These are phyloP conservation scores for Xerocomus amazonicus DNA, from an alignment of 1,284 basidiomycete genomes.

Conservation along the genomic window DNA sequence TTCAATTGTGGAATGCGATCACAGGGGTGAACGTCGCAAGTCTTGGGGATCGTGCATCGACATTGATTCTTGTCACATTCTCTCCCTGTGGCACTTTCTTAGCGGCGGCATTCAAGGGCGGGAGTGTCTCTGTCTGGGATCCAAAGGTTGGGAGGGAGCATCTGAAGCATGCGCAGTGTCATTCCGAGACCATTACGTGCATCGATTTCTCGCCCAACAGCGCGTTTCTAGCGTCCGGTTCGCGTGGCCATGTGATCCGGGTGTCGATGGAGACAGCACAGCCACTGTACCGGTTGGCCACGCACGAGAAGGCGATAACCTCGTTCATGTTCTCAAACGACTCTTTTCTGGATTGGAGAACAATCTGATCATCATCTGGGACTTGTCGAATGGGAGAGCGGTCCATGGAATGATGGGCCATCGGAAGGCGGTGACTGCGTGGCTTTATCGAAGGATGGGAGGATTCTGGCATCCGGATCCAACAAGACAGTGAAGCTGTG, in stretches of 20 bases:
- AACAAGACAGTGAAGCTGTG: slow-evolving; percentile 27
- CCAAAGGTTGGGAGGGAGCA: slow-evolving; percentile 22
- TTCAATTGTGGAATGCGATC: slow-evolving; percentile 24
- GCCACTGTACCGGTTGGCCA: slow-evolving; percentile 7
- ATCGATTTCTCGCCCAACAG: slow-evolving; percentile 24
- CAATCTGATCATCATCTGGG: slow-evolving; percentile 22
- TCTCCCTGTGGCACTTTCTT: slow-evolving; percentile 23
- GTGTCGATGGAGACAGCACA: slow-evolving; percentile 17
- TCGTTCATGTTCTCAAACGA: slow-evolving; percentile 15
- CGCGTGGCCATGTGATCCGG: slow-evolving; percentile 19
- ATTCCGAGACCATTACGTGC: slow-evolving; percentile 14
- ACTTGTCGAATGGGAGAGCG: slow-evolving; percentile 17
- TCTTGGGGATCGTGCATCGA: slow-evolving; percentile 11
- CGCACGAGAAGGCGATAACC: slow-evolving; percentile 21
- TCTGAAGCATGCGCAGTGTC: slow-evolving; percentile 17
- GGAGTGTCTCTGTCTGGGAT: slow-evolving; percentile 24
- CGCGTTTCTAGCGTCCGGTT: slow-evolving; percentile 22
- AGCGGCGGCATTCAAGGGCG: slow-evolving; percentile 18
- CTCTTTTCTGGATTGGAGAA: slow-evolving; percentile 22
- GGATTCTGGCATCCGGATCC: slow-evolving; percentile 14
- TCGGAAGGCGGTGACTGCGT: slow-evolving; percentile 18
- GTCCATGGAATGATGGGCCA: slow-evolving; percentile 20
- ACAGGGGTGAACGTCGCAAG: slow-evolving; percentile 24
- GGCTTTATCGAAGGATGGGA: slow-evolving; percentile 15
- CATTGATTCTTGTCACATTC: slow-evolving; percentile 23